Percentiles rank a stretch among this genome's conserved stretches.
phyloP scores from a whole-genome alignment of 2,329 filamentous ascomycete genomes.

The Epichloe gansuensis region DNA sequence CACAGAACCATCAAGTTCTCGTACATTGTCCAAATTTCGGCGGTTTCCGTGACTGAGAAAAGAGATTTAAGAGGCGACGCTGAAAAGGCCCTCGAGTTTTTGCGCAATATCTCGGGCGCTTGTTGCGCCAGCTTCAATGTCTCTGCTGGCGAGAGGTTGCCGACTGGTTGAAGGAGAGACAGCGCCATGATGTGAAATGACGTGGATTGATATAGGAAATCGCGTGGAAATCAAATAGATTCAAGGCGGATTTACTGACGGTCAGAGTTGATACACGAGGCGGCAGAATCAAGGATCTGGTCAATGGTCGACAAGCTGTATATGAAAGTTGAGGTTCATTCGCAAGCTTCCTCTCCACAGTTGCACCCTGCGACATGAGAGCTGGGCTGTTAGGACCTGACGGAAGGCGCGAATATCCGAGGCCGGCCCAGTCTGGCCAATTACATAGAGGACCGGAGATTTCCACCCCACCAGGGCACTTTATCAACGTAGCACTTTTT shows the following conservation, averaged over 20 bases:
- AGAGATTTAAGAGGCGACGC: constrained; percentile 42
- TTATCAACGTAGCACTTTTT: neutral
- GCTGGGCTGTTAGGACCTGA: neutral
- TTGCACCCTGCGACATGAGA: neutral
- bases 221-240: neutral
- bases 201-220: neutral
- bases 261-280: neutral
- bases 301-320: neutral
- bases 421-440: constrained; percentile 1
- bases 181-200: constrained; percentile 29
- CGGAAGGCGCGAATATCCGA: constrained; percentile 5
- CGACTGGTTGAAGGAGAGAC: constrained; percentile 44
- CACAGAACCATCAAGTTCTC: constrained; percentile 81
- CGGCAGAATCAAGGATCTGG: neutral
- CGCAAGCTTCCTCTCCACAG: neutral
- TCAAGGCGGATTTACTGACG: neutral
- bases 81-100: constrained; percentile 40
- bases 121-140: constrained; percentile 48
- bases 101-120: constrained; percentile 44
- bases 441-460: neutral
- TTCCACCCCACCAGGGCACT: neutral
- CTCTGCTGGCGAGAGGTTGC: constrained; percentile 41
- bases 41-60: constrained; percentile 50
- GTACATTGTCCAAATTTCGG: constrained; percentile 73
- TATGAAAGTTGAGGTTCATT: neutral